A percentile compares a stretch with the other conserved stretches of the same genome.
Conservation (phyloP, 805 yeast genomes). For the Starmerella khaoyaiensis region DNA sequence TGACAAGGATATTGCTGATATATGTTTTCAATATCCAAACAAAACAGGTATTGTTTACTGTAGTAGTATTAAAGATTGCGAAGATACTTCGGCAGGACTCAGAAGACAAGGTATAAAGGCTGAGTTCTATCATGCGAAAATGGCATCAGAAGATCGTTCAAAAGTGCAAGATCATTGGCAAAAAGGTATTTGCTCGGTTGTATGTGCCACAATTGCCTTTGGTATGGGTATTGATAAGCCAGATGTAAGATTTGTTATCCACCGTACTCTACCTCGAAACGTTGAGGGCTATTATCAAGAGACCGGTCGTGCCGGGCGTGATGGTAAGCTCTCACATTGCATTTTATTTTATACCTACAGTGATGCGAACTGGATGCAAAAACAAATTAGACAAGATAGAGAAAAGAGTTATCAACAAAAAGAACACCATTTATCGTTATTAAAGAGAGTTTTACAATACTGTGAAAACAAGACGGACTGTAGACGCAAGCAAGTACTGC, state of each 20-base stretch:
- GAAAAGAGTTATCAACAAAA: slow-evolving; percentile 50
- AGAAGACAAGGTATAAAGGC: slow-evolving; percentile 43
- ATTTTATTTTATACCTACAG: slow-evolving; percentile 65
- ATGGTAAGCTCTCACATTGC: slow-evolving; percentile 73
- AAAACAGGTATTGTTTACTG: slow-evolving; percentile 87
- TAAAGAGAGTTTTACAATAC: slow-evolving; percentile 75
- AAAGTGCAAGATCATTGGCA: slow-evolving; percentile 78
- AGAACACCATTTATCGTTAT: slow-evolving; percentile 62
- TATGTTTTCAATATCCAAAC: slow-evolving; percentile 34
- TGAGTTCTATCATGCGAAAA: slow-evolving; percentile 88
- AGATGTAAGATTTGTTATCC: slow-evolving; percentile 85
- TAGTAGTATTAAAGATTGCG: slow-evolving; percentile 81
- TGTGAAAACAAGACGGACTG: slow-evolving; percentile 89
- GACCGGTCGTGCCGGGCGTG: slow-evolving; percentile 97
- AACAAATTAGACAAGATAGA: slow-evolving; percentile 63
- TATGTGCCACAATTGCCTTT: slow-evolving; percentile 95
- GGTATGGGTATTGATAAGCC: slow-evolving; percentile 99
- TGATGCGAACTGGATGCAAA: slow-evolving; percentile 66
- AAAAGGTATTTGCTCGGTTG: slow-evolving; percentile 49
- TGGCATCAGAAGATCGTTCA: slow-evolving; percentile 62
- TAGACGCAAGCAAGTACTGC: slow-evolving; percentile 74
- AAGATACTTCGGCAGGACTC: slow-evolving; percentile 56
- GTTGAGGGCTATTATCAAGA: slow-evolving; percentile 96
- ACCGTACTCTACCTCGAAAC: slow-evolving; percentile 74
- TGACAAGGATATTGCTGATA: slow-evolving; percentile 12